phyloP scores from a whole-genome alignment of 73 alveolate genomes.

The Paramecium sonneborni region DNA sequence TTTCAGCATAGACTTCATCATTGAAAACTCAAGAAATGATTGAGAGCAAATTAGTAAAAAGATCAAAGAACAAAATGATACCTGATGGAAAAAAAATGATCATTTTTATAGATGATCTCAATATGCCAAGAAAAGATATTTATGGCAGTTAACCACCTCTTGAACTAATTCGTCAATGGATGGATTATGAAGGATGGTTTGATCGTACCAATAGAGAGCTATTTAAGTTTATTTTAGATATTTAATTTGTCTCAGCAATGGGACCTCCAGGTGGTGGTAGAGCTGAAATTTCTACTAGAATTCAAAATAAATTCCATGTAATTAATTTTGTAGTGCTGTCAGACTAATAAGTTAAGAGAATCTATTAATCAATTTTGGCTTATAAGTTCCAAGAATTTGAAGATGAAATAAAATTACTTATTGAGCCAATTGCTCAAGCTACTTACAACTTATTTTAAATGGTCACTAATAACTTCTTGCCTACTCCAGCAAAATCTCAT shows the following conservation, averaged over 20 bases:
- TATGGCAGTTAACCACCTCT: constrained; percentile 99
- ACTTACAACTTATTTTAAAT: constrained; percentile 51
- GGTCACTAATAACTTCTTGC: constrained; percentile 80
- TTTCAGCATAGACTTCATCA: constrained; percentile 94
- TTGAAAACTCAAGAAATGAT: constrained; percentile 93
- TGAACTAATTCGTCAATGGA: constrained; percentile 97
- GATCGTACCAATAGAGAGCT: constrained; percentile 69
- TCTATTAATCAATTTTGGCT: constrained; percentile 76
- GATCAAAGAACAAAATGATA: constrained; percentile 96
- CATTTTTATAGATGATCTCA: constrained; percentile 97
- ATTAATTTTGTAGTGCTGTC: constrained; percentile 80
- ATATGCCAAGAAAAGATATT: constrained; percentile 99
- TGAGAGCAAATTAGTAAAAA: constrained; percentile 96
- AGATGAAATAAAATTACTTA: constrained; percentile 79
- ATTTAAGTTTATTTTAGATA: constrained; percentile 77
- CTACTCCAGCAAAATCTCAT: constrained; percentile 99
- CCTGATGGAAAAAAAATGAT: constrained; percentile 96
- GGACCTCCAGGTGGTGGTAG: constrained; percentile 99
- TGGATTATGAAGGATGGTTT: constrained; percentile 99
- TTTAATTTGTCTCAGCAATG: constrained; percentile 94
- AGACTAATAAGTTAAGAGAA: constrained; percentile 88
- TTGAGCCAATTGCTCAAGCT: constrained; percentile 68
- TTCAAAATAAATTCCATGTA: constrained; percentile 77
- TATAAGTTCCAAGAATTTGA: constrained; percentile 84
- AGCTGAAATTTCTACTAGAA: constrained; percentile 84